Conservation (phyloP, 345 rosid species). For the Ailanthus altissimus region DNA sequence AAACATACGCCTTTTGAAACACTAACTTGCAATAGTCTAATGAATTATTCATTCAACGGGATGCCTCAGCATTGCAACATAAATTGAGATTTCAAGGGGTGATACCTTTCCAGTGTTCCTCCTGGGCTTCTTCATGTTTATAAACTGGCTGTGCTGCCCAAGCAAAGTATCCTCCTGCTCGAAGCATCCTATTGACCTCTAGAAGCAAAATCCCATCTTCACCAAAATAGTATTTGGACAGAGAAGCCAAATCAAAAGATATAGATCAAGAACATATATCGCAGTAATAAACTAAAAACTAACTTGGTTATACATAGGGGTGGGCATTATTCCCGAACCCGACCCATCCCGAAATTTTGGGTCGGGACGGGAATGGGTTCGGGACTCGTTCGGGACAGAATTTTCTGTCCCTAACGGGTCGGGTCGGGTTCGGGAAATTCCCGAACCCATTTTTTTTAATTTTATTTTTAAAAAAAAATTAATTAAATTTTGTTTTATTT, state of each 20-base stretch:
- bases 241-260: constrained; percentile 27
- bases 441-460: too few species aligned
- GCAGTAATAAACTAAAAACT: background rate
- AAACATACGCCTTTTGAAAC: constrained; percentile 13
- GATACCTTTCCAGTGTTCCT: constrained; percentile 98
- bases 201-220: constrained; percentile 94
- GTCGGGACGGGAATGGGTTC: too few species aligned
- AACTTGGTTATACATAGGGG: too few species aligned
- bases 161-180: constrained; percentile 94
- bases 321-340: too few species aligned
- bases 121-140: constrained; percentile 77
- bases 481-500: too few species aligned
- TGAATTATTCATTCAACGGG: constrained; percentile 13
- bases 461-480: too few species aligned
- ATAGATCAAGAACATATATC: background rate
- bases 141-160: constrained; percentile 99
- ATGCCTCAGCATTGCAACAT: background rate
- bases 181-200: constrained; percentile 93
- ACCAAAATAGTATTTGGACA: constrained; percentile 20
- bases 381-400: too few species aligned
- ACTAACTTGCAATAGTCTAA: background rate
- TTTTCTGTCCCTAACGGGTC: too few species aligned
- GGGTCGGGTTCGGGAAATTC: too few species aligned
- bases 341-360: too few species aligned
- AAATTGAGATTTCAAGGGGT: constrained; percentile 9